Evolutionary conservation across 2,329 filamentous ascomycete genomes (phyloP).

Genomic region (Fusarium ambrosium): DNA sequence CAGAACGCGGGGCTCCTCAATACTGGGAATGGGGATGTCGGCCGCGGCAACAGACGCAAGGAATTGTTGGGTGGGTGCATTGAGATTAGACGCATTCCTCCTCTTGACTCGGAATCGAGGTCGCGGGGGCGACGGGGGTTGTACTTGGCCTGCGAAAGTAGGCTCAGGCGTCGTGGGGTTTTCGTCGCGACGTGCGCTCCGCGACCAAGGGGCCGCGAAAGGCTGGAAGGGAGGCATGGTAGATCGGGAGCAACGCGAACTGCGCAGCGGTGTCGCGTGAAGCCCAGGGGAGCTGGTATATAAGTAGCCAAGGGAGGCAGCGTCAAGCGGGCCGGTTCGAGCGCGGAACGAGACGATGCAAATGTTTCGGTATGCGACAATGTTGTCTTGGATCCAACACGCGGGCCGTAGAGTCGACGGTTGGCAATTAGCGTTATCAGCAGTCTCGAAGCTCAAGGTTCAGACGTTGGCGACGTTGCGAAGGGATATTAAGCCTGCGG

Average conservation of each 20-base stretch:
- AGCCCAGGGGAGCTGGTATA: conserved; percentile 21
- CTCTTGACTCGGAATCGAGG: conserved; percentile 69
- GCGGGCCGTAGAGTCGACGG: conserved; percentile 13
- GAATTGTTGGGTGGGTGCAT: conserved; percentile 74
- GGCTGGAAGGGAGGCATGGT: conserved; percentile 63
- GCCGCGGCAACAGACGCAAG: conserved; percentile 76
- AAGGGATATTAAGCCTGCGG: conserved; percentile 17
- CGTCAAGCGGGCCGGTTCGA: conserved; percentile 15
- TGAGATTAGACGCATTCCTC: conserved; percentile 65
- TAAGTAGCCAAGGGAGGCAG: conserved; percentile 31
- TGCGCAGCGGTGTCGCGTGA: conserved; percentile 25
- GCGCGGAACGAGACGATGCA: conserved; percentile 31
- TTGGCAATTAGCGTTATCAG: conserved; percentile 21
- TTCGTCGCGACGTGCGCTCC: conserved; percentile 57
- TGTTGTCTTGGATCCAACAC: conserved; percentile 41
- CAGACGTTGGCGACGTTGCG: conserved; percentile 2
- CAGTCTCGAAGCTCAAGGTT: conserved; percentile 15
- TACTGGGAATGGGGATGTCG: conserved; percentile 74
- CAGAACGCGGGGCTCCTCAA: conserved; percentile 66
- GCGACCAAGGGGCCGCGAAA: conserved; percentile 60
- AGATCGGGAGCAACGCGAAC: conserved; percentile 42
- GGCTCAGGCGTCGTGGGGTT: conserved; percentile 68
- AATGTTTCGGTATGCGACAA: conserved; percentile 44
- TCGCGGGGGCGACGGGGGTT: conserved; percentile 64
- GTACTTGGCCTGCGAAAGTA: conserved; percentile 50